Conservation (phyloP, 169 alveolate species). For the Plasmodium blacklocki region DNA sequence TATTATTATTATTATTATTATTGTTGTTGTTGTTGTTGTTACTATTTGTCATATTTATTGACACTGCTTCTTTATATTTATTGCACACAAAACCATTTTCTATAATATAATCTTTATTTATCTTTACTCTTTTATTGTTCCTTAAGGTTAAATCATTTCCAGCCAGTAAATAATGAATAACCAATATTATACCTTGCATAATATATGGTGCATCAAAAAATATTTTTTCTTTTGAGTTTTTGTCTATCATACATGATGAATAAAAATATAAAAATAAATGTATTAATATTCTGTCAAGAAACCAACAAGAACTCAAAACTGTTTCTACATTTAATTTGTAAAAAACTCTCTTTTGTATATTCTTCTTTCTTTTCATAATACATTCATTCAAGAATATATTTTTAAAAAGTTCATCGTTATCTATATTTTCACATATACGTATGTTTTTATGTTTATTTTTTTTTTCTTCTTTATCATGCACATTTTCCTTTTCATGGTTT, state of each 20-base stretch:
- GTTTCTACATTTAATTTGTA: slow-evolving; percentile 75
- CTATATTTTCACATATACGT: neutral
- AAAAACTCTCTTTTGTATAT: slow-evolving; percentile 18
- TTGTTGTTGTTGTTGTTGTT: too few relatives aligned
- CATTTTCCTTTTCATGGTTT: neutral
- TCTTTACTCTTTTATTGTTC: neutral
- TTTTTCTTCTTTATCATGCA: neutral
- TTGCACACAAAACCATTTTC: too few relatives aligned
- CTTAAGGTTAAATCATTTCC: slow-evolving; percentile 73
- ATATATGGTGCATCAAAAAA: slow-evolving; percentile 62
- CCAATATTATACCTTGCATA: slow-evolving; percentile 58
- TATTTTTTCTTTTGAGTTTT: slow-evolving; percentile 19
- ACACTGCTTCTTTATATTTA: neutral
- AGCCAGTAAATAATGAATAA: slow-evolving; percentile 43
- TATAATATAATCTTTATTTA: too few relatives aligned
- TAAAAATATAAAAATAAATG: slow-evolving; percentile 70
- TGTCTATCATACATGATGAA: slow-evolving; percentile 52
- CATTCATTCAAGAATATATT: neutral
- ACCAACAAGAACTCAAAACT: slow-evolving; percentile 67
- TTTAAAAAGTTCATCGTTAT: neutral
- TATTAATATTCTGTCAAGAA: slow-evolving; percentile 43
- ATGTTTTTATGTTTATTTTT: neutral
- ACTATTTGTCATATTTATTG: too few relatives aligned
- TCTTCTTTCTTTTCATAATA: slow-evolving; percentile 18
- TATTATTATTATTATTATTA: too few relatives aligned